A percentile compares a stretch with the other conserved stretches of the same genome.
These are phyloP conservation scores for Ceratobasidium sp. DNA, from an alignment of 1,284 basidiomycete genomes.

Conservation along the genomic window DNA sequence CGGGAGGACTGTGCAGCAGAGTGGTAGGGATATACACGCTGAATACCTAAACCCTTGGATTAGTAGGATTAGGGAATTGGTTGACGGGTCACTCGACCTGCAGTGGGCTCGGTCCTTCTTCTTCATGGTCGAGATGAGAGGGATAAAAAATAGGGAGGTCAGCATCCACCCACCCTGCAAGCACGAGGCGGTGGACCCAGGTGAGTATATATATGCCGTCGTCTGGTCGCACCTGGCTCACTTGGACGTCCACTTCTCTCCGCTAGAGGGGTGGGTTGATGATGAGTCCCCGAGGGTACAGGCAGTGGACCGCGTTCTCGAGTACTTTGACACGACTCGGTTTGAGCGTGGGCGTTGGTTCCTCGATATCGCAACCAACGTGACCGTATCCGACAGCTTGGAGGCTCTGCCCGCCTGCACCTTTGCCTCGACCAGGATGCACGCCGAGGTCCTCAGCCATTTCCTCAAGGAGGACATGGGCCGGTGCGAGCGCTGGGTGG, in stretches of 20 bases:
- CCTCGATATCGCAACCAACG: slow-evolving; percentile 20
- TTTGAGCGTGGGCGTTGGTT: not conserved
- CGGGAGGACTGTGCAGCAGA: slow-evolving; percentile 2
- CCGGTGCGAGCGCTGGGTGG: not conserved
- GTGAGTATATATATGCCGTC: not conserved
- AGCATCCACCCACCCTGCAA: slow-evolving; percentile 15
- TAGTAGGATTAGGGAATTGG: not conserved
- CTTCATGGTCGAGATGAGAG: slow-evolving; percentile 26
- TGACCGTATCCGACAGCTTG: not conserved
- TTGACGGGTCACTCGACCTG: not conserved
- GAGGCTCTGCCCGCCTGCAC: not conserved
- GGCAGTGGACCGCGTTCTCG: not conserved
- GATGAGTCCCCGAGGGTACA: not conserved
- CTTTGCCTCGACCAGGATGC: slow-evolving; percentile 11
- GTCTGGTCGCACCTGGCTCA: not conserved
- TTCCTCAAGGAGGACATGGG: not conserved
- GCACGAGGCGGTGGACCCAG: not conserved
- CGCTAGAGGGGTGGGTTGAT: not conserved
- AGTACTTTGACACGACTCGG: not conserved
- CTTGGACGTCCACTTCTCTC: not conserved
- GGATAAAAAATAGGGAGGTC: slow-evolving; percentile 9
- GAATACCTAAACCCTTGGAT: slow-evolving; percentile 20
- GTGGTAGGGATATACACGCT: slow-evolving; percentile 11
- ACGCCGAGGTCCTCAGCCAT: not conserved
- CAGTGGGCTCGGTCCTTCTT: slow-evolving; percentile 15